Evolutionary conservation across 495 filamentous ascomycete genomes (phyloP), one percentile per base, ranked within the genome.

Genomic region (Talaromyces thailandensis): DNA sequence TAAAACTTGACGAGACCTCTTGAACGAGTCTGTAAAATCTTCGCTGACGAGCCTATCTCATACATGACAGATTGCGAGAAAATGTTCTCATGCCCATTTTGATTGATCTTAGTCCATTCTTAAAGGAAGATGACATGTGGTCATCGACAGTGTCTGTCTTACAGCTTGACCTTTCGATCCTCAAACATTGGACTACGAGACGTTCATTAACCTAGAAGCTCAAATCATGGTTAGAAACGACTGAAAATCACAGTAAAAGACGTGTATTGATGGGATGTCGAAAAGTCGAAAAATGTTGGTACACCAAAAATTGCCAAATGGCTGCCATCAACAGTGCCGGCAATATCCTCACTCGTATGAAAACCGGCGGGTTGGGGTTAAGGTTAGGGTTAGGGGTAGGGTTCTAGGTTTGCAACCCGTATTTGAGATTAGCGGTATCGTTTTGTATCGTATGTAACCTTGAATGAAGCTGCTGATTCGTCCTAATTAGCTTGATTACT

Each of bases 381-480:
- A 2, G 53, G 53, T 56, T 57, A 57, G 55, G 55, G 3, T 57
- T 56, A 56, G 52, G 52, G 52, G 6, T 31, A 56, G 52, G 52
- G 16, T 56, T 56, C 28, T 55, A 16, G 2, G 21, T 14, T 25
- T 3, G 9, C 16, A 48, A 21, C 43, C 4, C 9, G 43, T 48
- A 8, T 48, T 35, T 35, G 31, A 35, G 8, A 6, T 18, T 48
- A 1, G 18, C 6, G 16, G 6, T 48, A 21, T 9, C 2, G 43
- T 48, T n/a, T 7, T 48, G 43, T 48, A 5, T 8, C n/a, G 43
- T 48, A 5, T 21, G 43, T 21, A 48, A 21, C 9, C 3, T 21
- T 18, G 6, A 0, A 0, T 3, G 3, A 0, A 21, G 5, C 6
- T 48, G 6, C 16, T 48, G 43, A 48, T 48, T 48, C 8, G 43